phyloP scores from a whole-genome alignment of 495 filamentous ascomycete species.

The Letharia lupina region DNA sequence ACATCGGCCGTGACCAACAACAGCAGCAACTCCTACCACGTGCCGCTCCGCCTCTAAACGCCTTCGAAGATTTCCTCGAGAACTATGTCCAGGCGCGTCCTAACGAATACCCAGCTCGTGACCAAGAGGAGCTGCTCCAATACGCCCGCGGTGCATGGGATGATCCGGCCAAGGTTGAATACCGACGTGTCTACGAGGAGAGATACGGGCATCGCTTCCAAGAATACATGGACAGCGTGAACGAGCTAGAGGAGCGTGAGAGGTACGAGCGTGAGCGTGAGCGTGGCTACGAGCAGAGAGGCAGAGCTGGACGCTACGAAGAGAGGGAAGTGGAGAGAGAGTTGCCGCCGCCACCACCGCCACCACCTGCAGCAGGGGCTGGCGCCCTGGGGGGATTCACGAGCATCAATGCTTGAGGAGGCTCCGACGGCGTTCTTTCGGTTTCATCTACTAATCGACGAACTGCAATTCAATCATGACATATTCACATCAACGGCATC shows the following conservation, averaged over 20 bases:
- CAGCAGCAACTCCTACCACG: constrained; percentile 13
- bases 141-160: constrained; percentile 43
- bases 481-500: background rate
- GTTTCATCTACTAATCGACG: background rate
- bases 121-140: constrained; percentile 23
- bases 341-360: constrained; percentile 12
- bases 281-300: constrained; percentile 20
- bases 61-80: constrained; percentile 23
- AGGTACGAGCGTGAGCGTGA: constrained; percentile 16
- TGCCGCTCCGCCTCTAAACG: constrained; percentile 8
- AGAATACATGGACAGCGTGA: constrained; percentile 17
- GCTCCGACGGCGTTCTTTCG: background rate
- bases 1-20: constrained; percentile 3
- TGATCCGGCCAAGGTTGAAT: constrained; percentile 36
- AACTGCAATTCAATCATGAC: background rate
- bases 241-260: constrained; percentile 20
- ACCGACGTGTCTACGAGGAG: constrained; percentile 35
- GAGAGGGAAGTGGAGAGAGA: constrained; percentile 23
- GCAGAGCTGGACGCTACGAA: constrained; percentile 16
- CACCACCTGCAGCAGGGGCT: constrained; percentile 13
- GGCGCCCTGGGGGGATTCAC: constrained; percentile 29
- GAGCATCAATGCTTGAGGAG: constrained; percentile 32
- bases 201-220: constrained; percentile 31
- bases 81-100: constrained; percentile 15
- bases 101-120: constrained; percentile 15